A percentile compares a stretch with the other conserved stretches of the same genome.
These are phyloP conservation scores for Linaria vulgaris DNA, from an alignment of 257 asterid genomes.

Conservation along the genomic window DNA sequence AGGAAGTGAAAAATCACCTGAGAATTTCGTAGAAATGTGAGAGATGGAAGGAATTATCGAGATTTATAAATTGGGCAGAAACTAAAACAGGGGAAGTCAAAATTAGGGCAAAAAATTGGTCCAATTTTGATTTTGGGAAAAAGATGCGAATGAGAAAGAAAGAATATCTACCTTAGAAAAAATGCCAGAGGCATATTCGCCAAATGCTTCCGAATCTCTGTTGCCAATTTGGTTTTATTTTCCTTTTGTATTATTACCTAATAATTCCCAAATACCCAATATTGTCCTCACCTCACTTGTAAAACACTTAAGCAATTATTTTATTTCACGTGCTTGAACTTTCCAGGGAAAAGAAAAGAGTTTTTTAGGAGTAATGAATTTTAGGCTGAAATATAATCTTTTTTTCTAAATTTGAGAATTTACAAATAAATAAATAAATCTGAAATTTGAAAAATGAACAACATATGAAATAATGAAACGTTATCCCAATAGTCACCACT, in stretches of 20 bases:
- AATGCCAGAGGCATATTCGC: slow-evolving; percentile 36
- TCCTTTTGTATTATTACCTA: not conserved
- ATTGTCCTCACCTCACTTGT: too few relatives aligned
- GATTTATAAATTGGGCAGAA: not conserved
- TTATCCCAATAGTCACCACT: too few relatives aligned
- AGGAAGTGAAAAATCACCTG: slow-evolving; percentile 24
- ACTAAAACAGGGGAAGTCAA: slow-evolving; percentile 7
- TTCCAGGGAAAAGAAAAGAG: too few relatives aligned
- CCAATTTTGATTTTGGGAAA: slow-evolving; percentile 15
- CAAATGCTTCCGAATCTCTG: not conserved
- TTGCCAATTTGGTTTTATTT: not conserved
- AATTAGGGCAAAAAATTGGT: slow-evolving; percentile 24
- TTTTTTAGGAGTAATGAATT: too few relatives aligned
- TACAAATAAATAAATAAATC: too few relatives aligned
- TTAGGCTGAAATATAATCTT: too few relatives aligned
- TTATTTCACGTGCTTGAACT: too few relatives aligned
- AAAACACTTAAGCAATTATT: too few relatives aligned
- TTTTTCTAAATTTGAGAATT: too few relatives aligned
- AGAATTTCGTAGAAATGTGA: slow-evolving; percentile 16
- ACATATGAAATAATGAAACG: too few relatives aligned
- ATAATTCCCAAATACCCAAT: too few relatives aligned
- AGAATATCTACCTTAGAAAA: slow-evolving; percentile 34
- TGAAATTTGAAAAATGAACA: too few relatives aligned
- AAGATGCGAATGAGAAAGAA: slow-evolving; percentile 40
- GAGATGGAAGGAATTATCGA: slow-evolving; percentile 14